These are phyloP conservation scores for Ammopiptanthus mongolicus DNA, from an alignment of 306 rosid genomes.

Conservation along the genomic window DNA sequence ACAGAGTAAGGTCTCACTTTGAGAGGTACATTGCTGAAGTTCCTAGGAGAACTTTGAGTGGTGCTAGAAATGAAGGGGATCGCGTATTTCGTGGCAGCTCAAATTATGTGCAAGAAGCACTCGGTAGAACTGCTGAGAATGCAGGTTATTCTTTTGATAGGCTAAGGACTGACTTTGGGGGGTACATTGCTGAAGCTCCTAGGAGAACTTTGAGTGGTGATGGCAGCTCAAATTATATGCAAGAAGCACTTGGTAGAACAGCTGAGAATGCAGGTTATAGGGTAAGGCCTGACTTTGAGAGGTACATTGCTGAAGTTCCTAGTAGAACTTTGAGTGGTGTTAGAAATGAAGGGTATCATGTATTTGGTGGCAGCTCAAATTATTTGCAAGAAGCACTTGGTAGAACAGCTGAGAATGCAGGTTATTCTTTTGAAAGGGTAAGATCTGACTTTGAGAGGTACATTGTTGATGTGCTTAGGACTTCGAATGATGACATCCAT, in stretches of 20 bases:
- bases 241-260: background rate
- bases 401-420: background rate
- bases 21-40: background rate
- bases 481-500: background rate
- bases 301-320: background rate
- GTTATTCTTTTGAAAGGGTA: background rate
- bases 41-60: background rate
- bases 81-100: background rate
- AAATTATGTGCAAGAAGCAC: slow-evolving; percentile 1
- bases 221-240: slow-evolving; percentile 4
- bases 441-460: background rate
- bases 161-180: background rate
- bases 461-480: background rate
- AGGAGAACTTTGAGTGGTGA: background rate
- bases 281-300: background rate
- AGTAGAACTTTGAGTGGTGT: background rate
- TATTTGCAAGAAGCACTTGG: background rate
- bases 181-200: background rate
- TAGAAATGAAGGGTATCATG: background rate
- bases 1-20: background rate
- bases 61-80: slow-evolving; percentile 5
- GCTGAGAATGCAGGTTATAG: background rate
- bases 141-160: background rate
- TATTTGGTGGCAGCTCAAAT: background rate
- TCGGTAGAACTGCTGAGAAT: background rate